A percentile compares a stretch with the other conserved stretches of the same genome.
phyloP scores from a whole-genome alignment of 2,329 filamentous ascomycete species.

The Fusarium xylarioides region DNA sequence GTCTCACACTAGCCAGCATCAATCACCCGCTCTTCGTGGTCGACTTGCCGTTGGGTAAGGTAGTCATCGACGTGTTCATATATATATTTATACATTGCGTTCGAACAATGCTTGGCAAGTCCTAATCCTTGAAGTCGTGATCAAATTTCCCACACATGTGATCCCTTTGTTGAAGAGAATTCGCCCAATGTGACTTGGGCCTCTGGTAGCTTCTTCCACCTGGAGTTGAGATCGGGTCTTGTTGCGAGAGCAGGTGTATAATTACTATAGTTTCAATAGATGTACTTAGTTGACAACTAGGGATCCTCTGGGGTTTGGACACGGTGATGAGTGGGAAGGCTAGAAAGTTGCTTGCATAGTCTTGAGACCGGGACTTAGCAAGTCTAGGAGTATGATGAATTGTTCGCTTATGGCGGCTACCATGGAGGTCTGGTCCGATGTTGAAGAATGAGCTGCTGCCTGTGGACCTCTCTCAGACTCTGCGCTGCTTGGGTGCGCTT shows the following conservation, averaged over 20 bases:
- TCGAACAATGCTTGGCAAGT: not conserved
- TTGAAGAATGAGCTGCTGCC: not conserved
- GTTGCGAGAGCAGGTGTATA: too few relatives aligned
- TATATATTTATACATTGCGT: not conserved
- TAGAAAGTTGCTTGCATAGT: not conserved
- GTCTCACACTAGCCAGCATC: not conserved
- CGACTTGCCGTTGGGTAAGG: not conserved
- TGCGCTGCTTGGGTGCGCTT: not conserved
- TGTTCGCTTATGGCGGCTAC: not conserved
- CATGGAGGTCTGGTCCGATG: not conserved
- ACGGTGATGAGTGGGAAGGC: not conserved
- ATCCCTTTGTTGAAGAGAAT: not conserved
- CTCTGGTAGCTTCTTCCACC: not conserved
- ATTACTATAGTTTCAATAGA: not conserved
- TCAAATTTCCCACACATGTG: too few relatives aligned
- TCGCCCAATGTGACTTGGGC: not conserved
- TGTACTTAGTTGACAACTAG: rapidly evolving
- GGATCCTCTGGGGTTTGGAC: rapidly evolving
- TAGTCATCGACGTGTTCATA: not conserved
- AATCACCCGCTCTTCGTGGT: not conserved
- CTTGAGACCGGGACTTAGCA: not conserved
- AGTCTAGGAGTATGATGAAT: not conserved
- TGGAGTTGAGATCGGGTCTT: not conserved
- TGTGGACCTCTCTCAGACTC: rapidly evolving
- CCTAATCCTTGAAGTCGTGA: not conserved